These are phyloP conservation scores for Moniliophthora roreri DNA, from an alignment of 1,284 basidiomycete genomes.

Conservation along the genomic window DNA sequence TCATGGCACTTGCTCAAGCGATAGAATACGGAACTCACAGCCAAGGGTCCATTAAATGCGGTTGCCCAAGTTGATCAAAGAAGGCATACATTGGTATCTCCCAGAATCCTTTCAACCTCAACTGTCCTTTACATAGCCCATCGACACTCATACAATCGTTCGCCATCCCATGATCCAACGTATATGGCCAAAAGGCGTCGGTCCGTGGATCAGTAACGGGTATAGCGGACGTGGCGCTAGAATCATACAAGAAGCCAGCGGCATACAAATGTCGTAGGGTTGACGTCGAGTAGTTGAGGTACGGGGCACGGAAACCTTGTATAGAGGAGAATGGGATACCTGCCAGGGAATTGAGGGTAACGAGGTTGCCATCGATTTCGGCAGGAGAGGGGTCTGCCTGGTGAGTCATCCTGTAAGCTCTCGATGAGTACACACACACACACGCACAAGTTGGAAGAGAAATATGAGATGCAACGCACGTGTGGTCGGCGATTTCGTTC, in stretches of 20 bases:
- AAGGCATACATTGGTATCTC: slow-evolving; percentile 81
- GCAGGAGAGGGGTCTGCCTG: slow-evolving; percentile 60
- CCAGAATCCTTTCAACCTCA: slow-evolving; percentile 78
- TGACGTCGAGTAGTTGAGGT: slow-evolving; percentile 65
- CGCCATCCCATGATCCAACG: slow-evolving; percentile 73
- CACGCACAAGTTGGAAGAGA: too few relatives aligned
- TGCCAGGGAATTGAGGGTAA: slow-evolving; percentile 77
- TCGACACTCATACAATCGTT: slow-evolving; percentile 70
- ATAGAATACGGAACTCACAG: slow-evolving; percentile 65
- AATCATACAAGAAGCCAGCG: slow-evolving; percentile 74
- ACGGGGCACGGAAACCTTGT: slow-evolving; percentile 79
- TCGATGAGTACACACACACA: too few relatives aligned
- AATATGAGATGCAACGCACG: slow-evolving; percentile 27
- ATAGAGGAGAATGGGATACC: slow-evolving; percentile 76
- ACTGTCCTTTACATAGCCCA: slow-evolving; percentile 67
- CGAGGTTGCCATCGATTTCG: slow-evolving; percentile 79
- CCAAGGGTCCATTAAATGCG: slow-evolving; percentile 84
- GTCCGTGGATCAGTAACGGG: slow-evolving; percentile 69
- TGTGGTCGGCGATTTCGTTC: slow-evolving; percentile 87
- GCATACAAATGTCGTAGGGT: slow-evolving; percentile 59
- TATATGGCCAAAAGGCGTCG: slow-evolving; percentile 80
- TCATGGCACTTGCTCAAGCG: background rate
- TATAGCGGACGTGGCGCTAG: slow-evolving; percentile 60
- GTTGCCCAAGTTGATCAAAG: slow-evolving; percentile 64
- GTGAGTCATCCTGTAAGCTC: slow-evolving; percentile 60